These are phyloP conservation scores for Acacia melanoxylon DNA, from an alignment of 306 rosid genomes.

Conservation along the genomic window DNA sequence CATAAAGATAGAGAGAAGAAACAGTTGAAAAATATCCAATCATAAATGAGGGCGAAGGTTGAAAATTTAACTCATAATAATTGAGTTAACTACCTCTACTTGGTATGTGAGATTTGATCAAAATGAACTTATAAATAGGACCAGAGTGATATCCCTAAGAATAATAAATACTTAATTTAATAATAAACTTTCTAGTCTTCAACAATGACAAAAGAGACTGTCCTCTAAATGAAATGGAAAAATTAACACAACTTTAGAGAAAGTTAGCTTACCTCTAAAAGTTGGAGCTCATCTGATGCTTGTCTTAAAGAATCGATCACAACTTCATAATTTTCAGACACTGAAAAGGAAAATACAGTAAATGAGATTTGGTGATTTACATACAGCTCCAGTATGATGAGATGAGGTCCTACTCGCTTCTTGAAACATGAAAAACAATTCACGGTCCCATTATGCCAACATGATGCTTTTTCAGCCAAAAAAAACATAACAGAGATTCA, in stretches of 20 bases:
- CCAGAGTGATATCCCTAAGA: too few relatives aligned
- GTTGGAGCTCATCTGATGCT: slow-evolving; percentile 84
- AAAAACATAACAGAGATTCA: neutral
- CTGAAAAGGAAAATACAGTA: slow-evolving; percentile 42
- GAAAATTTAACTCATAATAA: too few relatives aligned
- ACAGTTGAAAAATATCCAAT: too few relatives aligned
- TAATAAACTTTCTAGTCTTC: too few relatives aligned
- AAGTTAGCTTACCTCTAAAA: slow-evolving; percentile 69
- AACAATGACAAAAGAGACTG: neutral
- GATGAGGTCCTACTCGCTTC: neutral
- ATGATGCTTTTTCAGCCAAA: neutral
- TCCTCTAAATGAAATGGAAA: slow-evolving; percentile 1
- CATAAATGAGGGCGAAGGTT: too few relatives aligned
- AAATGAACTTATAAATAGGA: too few relatives aligned
- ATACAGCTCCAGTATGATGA: neutral
- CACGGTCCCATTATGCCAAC: neutral
- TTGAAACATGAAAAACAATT: neutral
- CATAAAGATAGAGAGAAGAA: too few relatives aligned
- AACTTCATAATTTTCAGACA: slow-evolving; percentile 49
- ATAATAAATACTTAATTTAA: too few relatives aligned
- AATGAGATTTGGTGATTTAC: slow-evolving; percentile 6
- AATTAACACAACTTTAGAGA: slow-evolving; percentile 14
- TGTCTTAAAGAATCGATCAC: slow-evolving; percentile 79
- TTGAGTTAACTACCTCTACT: too few relatives aligned
- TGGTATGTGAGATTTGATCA: too few relatives aligned